Evolutionary conservation across 306 rosid genomes (phyloP), one percentile per base, ranked within the genome.

Genomic region (Citrullus mucosospermus): DNA sequence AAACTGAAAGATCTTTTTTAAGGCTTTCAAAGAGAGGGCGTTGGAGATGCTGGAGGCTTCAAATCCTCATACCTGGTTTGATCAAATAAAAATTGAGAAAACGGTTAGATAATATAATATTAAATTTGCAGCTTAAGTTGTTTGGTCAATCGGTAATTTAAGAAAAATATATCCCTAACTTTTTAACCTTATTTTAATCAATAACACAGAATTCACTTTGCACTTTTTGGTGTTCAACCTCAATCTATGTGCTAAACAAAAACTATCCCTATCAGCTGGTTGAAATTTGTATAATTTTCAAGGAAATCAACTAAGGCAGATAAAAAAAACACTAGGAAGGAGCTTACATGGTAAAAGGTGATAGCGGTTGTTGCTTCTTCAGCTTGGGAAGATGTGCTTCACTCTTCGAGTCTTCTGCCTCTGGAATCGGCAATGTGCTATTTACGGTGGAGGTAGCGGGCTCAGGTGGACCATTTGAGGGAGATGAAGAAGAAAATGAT

Each of bases 31-130:
- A 28, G 58, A 71, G 89, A 85, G 65, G 97, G 97, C 0, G 83
- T 46, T 30, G 98, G 97, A 14, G 97, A 88, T 43, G 97, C 78
- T 22, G 98, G 97, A 86, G 98, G 97, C 88, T 94, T 92, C 87
- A 94, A 84, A 84, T 93, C 98, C 79, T 91, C 98, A 54, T 91
- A 92, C 97, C 98, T 93, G 87, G 10, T 80, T 75, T 60, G 25
- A 77, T 34, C 53, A 60, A n/a, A 58, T 43, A 36, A 36, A 56
- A 58, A 39, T 22, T 77, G 8, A 77, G 80, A n/a, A 55, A 54
- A n/a, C 36, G 1, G 28, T 25, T 25, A 25, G 28, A 25, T 25
- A 25, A 25, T 25, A 25, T 25, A 25, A 25, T 25, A 25, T 25
- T 25, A 25, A 25, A 25, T 25, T 25, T 25, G 28, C 28, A 25